Conservation (phyloP, 768 basidiomycete species). For the Tylopilus balloui region DNA sequence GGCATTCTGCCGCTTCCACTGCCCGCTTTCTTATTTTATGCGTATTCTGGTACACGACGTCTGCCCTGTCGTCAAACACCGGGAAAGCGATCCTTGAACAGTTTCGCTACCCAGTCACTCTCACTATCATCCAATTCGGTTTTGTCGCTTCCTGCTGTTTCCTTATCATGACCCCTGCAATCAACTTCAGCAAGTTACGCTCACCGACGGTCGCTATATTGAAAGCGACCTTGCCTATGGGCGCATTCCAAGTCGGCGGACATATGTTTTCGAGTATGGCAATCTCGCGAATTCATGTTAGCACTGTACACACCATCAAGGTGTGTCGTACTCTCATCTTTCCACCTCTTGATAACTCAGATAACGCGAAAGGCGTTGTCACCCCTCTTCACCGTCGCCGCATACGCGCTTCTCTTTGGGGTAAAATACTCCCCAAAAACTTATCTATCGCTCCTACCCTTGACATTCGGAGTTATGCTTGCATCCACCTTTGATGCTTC, state of each 20-base stretch:
- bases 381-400: conserved; percentile 93
- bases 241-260: conserved; percentile 94
- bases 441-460: conserved; percentile 89
- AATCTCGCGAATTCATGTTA: conserved; percentile 92
- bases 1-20: conserved; percentile 26
- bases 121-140: conserved; percentile 96
- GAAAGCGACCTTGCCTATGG: conserved; percentile 86
- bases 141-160: conserved; percentile 88
- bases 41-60: conserved; percentile 87
- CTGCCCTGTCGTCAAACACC: conserved; percentile 92
- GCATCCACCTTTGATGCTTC: conserved; percentile 93
- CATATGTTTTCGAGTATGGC: conserved; percentile 98
- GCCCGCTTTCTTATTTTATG: conserved; percentile 75
- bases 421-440: conserved; percentile 91
- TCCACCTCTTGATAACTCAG: conserved; percentile 1
- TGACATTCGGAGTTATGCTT: conserved; percentile 96
- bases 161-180: conserved; percentile 71
- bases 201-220: conserved; percentile 70
- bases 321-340: conserved; percentile 38
- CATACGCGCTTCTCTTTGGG: conserved; percentile 89
- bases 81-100: conserved; percentile 92
- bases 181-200: conserved; percentile 66
- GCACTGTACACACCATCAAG: conserved; percentile 99
- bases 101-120: conserved; percentile 92
- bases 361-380: conserved; percentile 71